Percentiles rank a stretch among this genome's conserved stretches.
phyloP scores from a whole-genome alignment of 768 basidiomycete species.

The Mrakia frigida region DNA sequence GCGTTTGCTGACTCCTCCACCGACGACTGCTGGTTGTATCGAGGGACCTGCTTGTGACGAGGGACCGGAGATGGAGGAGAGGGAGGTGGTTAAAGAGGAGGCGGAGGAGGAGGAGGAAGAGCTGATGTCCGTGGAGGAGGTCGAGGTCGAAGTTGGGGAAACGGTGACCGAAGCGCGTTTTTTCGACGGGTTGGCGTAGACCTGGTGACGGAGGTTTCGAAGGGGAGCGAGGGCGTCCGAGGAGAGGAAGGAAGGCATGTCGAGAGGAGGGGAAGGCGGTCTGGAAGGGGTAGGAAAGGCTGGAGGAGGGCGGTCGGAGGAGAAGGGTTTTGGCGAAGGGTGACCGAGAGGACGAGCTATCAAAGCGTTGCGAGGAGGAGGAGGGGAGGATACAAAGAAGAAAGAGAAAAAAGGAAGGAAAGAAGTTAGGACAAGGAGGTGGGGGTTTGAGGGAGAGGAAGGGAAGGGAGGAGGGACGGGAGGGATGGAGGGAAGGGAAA shows the following conservation, averaged over 20 bases:
- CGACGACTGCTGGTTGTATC: constrained; percentile 43
- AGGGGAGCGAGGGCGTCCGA: constrained; percentile 23
- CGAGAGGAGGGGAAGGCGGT: constrained; percentile 15
- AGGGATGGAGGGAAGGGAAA: not conserved
- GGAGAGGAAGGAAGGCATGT: constrained; percentile 8
- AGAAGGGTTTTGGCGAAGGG: constrained; percentile 21
- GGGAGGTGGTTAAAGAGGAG: not conserved
- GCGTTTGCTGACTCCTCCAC: constrained; percentile 47
- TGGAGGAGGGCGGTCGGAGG: constrained; percentile 47
- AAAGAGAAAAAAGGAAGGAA: constrained; percentile 31
- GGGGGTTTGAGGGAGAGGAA: not conserved
- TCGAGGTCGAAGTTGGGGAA: constrained; percentile 52
- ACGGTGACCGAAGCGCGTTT: constrained; percentile 49
- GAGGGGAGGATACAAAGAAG: constrained; percentile 26
- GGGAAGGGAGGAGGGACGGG: not conserved
- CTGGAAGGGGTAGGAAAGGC: constrained; percentile 49
- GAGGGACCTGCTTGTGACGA: not conserved
- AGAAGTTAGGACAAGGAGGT: constrained; percentile 44
- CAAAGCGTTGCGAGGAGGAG: constrained; percentile 22
- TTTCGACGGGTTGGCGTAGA: constrained; percentile 24
- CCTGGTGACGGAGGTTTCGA: constrained; percentile 26
- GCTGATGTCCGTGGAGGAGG: not conserved
- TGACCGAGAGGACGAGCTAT: constrained; percentile 17
- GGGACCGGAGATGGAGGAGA: not conserved
- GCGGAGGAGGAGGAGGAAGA: not conserved